Base-by-base conservation (phyloP, 768 basidiomycete species). In the Russula dissimulans region DNA sequence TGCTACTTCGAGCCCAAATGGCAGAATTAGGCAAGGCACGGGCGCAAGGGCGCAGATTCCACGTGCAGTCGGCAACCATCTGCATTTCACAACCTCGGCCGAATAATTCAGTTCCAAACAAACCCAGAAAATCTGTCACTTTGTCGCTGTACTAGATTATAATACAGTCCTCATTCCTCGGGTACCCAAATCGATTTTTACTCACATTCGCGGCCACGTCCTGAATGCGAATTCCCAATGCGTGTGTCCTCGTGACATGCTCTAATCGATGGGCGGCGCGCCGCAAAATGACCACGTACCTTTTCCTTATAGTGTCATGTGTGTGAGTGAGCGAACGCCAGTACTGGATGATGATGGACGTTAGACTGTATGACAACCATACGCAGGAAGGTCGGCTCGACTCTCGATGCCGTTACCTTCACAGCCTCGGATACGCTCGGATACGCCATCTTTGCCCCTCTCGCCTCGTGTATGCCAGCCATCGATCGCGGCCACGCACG, bases 401-500 rank as follows among this genome's bases (percentile, higher is more conserved):
- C 34, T 36, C 34, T 26, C 2, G 1, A 26, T 12, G 8, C 17
- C 56, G 69, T 10, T 44, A 74, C 73, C 65, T 72, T 66, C 9
- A 71, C 66, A 31, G 76, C 76, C 60, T 72, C 78, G 57, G 73
- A 57, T 0, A 79, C 67, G 43, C 60, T 72, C 78, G 57, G 73
- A 57, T 0, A 79, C 67, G 43, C 72, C 73, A 11, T 78, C 76
- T 32, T 77, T 76, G n/a, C 79, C 83, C 54, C 78, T 26, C 22
- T 77, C 39, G 77, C 73, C 66, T 87, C 86, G 66, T 83, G 78
- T 2, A 85, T 77, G 67, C 94, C 91, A 0, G 91, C 93, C 62
- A 92, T 65, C 93, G 49, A 95, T 75, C 9, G 94, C 94, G 22
- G 84, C 77, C 5, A 81, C 75, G 57, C 88, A 87, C 3, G 94